Conservation (phyloP, 345 rosid genomes). For the Conringia planisiliqua region DNA sequence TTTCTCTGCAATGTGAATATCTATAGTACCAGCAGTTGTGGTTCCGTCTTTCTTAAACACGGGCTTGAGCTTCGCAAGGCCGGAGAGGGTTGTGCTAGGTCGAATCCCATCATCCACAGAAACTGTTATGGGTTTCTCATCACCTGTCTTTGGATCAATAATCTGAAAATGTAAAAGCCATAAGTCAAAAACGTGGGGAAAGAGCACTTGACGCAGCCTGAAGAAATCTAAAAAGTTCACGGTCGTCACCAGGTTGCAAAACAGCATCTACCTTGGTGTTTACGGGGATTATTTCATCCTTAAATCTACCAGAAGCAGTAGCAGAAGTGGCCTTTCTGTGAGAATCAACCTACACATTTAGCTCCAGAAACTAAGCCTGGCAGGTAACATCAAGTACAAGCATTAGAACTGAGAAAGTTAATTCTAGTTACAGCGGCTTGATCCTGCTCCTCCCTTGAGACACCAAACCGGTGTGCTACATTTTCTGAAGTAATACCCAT, state of each 20-base stretch:
- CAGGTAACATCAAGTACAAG: not conserved
- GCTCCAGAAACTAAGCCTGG: conserved; percentile 5
- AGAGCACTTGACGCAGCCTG: not conserved
- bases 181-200: conserved; percentile 2
- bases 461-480: conserved; percentile 82
- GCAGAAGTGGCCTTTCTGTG: conserved; percentile 96
- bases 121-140: conserved; percentile 61
- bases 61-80: conserved; percentile 62
- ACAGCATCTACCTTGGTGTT: conserved; percentile 62
- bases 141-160: conserved; percentile 85
- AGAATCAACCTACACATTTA: conserved; percentile 65
- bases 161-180: conserved; percentile 45
- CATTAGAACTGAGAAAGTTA: not conserved
- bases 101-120: conserved; percentile 95
- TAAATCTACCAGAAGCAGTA: conserved; percentile 76
- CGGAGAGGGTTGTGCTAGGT: conserved; percentile 60
- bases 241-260: not conserved
- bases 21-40: conserved; percentile 90
- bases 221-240: not conserved
- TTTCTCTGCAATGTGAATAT: not conserved
- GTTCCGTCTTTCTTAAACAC: conserved; percentile 88
- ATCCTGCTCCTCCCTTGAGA: conserved; percentile 92
- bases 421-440: conserved; percentile 81
- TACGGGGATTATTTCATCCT: conserved; percentile 90
- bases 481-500: conserved; percentile 98